Evolutionary conservation across 2,329 filamentous ascomycete species (phyloP), one percentile per base, ranked within the genome.

Genomic region (Exophiala oligosperma): DNA sequence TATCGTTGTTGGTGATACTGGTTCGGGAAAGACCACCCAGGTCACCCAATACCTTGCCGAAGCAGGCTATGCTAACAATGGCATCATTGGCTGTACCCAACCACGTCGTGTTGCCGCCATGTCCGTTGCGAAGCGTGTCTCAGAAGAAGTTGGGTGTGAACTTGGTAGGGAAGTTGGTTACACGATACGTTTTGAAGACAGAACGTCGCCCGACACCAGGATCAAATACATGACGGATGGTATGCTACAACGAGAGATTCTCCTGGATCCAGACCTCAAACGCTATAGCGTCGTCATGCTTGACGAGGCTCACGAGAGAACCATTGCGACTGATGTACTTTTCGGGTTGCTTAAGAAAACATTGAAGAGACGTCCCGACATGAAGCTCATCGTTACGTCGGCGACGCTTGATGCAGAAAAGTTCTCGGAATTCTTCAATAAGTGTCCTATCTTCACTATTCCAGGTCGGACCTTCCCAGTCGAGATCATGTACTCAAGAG

Each of bases 161-260:
- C 82, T 97, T 11, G 94, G 94, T 35, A 86, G 92, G 56, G 92
- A 97, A 72, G 93, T 99, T 62, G 94, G 94, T 54, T 99, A 99
- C 72, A 96, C 90, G 6, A 96, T 99, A 70, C 91, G 94, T 72
- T 99, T 99, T 71, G 94, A 99, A 70, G 94, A 99, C 75, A 90
- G 88, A 71, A 97, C 93, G 0, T 90, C 88, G 64, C 86, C 91
- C 1, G 83, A 87, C 17, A 99, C 94, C 1, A 91, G 88, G 70
- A 96, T 99, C 79, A 99, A 99, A 78, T 99, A 99, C 77, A 97
- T 99, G 93, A 99, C 94, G 14, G 94, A 99, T 69, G 94, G 94
- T 74, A 97, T 97, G 90, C 84, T 99, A 72, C 87, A 97, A 76
- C 85, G 94, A 78, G 94, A 99, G 76, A 92, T 97, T 71, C 81